These are phyloP conservation scores for Casuarina equisetifolia DNA, from an alignment of 306 rosid genomes.

Conservation along the genomic window DNA sequence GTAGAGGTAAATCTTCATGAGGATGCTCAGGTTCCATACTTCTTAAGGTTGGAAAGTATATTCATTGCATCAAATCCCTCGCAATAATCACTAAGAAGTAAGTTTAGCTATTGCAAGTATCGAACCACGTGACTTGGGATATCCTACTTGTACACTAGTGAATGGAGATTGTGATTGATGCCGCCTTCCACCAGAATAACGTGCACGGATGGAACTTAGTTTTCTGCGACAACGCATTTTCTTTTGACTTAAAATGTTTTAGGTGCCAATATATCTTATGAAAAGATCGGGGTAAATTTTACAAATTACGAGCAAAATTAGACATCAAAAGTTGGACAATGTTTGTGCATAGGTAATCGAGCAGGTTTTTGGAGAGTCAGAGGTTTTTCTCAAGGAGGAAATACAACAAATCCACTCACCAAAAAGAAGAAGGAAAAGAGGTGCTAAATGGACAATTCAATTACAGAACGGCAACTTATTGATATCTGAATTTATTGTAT, in stretches of 20 bases:
- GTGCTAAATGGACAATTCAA: too few relatives aligned
- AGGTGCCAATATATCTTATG: background rate
- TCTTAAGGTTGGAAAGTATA: too few relatives aligned
- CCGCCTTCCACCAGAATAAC: background rate
- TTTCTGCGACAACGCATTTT: background rate
- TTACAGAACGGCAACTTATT: background rate
- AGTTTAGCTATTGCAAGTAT: too few relatives aligned
- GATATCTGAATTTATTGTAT: background rate
- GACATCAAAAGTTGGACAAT: background rate
- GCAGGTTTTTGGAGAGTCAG: background rate
- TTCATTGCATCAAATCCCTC: too few relatives aligned
- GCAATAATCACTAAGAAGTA: too few relatives aligned
- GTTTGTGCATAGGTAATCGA: background rate
- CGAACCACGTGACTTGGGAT: too few relatives aligned
- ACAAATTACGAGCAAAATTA: background rate
- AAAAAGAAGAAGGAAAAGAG: too few relatives aligned
- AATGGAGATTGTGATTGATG: too few relatives aligned
- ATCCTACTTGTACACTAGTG: too few relatives aligned
- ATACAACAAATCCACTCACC: background rate
- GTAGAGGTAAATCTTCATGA: too few relatives aligned
- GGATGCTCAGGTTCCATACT: too few relatives aligned
- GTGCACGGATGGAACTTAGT: background rate
- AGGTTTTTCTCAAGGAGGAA: background rate
- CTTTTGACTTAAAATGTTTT: background rate
- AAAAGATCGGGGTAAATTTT: background rate